Base-by-base conservation (phyloP, 148 eudicot genomes). In the Tetragonia tetragonoides region DNA sequence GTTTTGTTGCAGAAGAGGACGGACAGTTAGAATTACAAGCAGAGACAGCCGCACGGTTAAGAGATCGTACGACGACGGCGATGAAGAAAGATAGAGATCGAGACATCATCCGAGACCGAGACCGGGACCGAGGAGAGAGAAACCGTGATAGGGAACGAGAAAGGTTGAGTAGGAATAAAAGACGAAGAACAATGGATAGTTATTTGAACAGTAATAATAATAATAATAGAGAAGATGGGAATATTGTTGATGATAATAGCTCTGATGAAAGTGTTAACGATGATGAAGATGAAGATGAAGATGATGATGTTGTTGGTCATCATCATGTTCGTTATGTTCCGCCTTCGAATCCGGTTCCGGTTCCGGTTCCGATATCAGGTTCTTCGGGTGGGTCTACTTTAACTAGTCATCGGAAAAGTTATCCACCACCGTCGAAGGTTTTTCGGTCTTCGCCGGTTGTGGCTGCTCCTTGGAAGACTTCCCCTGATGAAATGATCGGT, bases 191-290 rank as follows among this genome's bases (percentile, higher is more conserved):
- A 7, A 5, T 73, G 9, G 93, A 87, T 34, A 91, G 89, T 77
- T 79, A 84, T 82, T 73, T 82, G 62, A 86, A 77, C 80, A 80
- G 86, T 0, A 75, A 78, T 56, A 72, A 65, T 56, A 79, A 85
- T 47, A 82, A 81, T 34, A 89, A 85, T 46, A 89, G 83, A 10
- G 87, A 79, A 7, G 85, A 80, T 0, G 72, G 74, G 12, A 72
- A 68, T 40, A 72, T 85, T 16, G 84, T 67, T 11, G 88, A 77
- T 21, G 89, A 90, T 44, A 92, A 89, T 11, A 93, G 86, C 73
- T 91, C 97, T 3, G 97, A 93, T 18, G 98, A 89, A 67, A 92
- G 95, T 66, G 87, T 87, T 46, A 88, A 89, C 78, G 97, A 90
- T 8, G 97, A 93, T 0, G 93, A 88, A 8, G 98, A 92, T 0